Percentiles rank a stretch among this genome's conserved stretches.
Conservation (phyloP, 148 eudicot species). For the Rhododendron henanense region DNA sequence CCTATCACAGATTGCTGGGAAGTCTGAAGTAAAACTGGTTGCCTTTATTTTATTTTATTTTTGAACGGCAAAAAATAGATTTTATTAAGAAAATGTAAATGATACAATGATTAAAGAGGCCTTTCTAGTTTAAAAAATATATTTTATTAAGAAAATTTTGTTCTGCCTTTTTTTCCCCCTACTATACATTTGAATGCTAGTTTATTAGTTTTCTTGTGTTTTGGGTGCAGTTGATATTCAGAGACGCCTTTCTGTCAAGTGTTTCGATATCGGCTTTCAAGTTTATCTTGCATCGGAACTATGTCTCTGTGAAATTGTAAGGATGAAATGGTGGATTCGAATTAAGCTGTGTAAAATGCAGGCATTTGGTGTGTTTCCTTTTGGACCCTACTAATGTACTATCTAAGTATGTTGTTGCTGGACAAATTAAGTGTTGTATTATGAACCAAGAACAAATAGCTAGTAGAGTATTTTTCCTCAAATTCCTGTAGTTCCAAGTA, state of each 20-base stretch:
- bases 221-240: conserved; percentile 1
- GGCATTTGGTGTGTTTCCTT: not conserved
- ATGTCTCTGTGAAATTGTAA: not conserved
- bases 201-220: not conserved
- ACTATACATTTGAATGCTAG: not conserved
- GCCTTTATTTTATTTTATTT: too few relatives aligned
- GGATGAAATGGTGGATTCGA: not conserved
- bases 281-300: not conserved
- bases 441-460: not conserved
- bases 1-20: not conserved
- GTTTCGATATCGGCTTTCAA: not conserved
- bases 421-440: not conserved
- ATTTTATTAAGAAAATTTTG: too few relatives aligned
- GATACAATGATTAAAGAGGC: too few relatives aligned
- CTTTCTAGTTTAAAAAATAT: too few relatives aligned
- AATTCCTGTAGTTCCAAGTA: not conserved
- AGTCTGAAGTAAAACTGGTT: too few relatives aligned
- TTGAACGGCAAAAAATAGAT: too few relatives aligned
- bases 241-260: not conserved
- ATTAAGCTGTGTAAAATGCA: not conserved
- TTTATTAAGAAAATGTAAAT: too few relatives aligned
- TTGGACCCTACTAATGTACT: not conserved
- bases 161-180: too few relatives aligned
- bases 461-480: not conserved
- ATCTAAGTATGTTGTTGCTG: not conserved